Evolutionary conservation across 371 early-diverging fungal species (phyloP).

Genomic region (Furculomyces boomerangus): DNA sequence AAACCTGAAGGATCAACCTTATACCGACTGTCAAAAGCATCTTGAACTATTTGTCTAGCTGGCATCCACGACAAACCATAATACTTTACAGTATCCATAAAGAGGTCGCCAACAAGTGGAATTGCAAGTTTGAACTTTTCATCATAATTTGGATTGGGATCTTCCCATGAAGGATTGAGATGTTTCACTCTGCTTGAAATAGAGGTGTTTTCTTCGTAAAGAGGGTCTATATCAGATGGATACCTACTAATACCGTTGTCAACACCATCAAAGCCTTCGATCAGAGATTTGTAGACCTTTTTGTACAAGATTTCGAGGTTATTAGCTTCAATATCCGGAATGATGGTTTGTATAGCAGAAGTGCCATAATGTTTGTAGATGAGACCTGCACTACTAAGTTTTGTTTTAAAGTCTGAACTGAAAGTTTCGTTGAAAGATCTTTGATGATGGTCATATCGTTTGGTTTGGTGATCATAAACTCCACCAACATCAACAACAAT

Average conservation of each 20-base stretch:
- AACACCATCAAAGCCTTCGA: conserved; percentile 62
- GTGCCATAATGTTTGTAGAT: conserved; percentile 87
- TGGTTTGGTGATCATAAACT: conserved; percentile 60
- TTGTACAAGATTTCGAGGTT: conserved; percentile 47
- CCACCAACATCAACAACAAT: conserved; percentile 97
- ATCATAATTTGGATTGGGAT: conserved; percentile 48
- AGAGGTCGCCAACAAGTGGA: conserved; percentile 56
- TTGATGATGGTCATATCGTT: conserved; percentile 95
- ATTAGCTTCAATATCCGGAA: conserved; percentile 16
- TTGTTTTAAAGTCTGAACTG: conserved; percentile 52
- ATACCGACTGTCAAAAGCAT: conserved; percentile 34
- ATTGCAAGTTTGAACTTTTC: conserved; percentile 55
- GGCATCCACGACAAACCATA: conserved; percentile 68
- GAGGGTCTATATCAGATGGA: conserved; percentile 52
- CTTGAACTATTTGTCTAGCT: conserved; percentile 65
- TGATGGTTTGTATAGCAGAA: conserved; percentile 46
- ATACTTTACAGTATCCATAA: conserved; percentile 42
- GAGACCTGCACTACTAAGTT: conserved; percentile 82
- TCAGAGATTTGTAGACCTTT: conserved; percentile 66
- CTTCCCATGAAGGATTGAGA: conserved; percentile 91
- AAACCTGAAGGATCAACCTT: conserved; percentile 51
- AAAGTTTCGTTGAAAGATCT: conserved; percentile 85
- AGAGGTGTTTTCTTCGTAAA: conserved; percentile 67
- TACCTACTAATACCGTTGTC: conserved; percentile 87
- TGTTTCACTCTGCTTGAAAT: conserved; percentile 54